Percentiles rank a stretch among this genome's conserved stretches.
These are phyloP conservation scores for Streptanthus diversifolius DNA, from an alignment of 345 rosid species.

Conservation along the genomic window DNA sequence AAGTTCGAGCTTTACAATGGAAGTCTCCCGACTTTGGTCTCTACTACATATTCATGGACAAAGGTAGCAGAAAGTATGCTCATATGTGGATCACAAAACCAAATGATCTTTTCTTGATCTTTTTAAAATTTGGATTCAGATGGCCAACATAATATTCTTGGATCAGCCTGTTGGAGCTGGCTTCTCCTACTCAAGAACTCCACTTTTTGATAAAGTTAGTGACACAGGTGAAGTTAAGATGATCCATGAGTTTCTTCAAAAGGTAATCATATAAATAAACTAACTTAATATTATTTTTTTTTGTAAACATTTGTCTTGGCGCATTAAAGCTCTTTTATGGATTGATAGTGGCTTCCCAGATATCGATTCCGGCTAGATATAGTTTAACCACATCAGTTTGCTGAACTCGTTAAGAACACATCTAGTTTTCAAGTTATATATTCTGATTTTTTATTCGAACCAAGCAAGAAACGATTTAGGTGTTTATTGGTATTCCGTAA, in stretches of 20 bases:
- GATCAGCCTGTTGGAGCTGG: slow-evolving; percentile 73
- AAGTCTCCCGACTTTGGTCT: slow-evolving; percentile 50
- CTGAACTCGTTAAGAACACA: too few relatives aligned
- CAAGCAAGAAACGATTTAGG: too few relatives aligned
- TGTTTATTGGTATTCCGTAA: too few relatives aligned
- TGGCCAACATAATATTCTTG: slow-evolving; percentile 53
- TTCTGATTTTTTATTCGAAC: too few relatives aligned
- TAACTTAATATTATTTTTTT: background rate
- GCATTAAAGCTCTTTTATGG: background rate
- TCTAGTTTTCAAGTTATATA: too few relatives aligned
- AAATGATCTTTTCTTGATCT: background rate
- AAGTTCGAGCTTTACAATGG: slow-evolving; percentile 47
- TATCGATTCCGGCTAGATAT: too few relatives aligned
- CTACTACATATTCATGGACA: slow-evolving; percentile 68
- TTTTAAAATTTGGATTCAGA: slow-evolving; percentile 43
- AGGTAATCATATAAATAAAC: slow-evolving; percentile 23
- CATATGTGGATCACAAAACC: slow-evolving; percentile 20
- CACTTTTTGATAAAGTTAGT: slow-evolving; percentile 30
- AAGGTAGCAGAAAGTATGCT: slow-evolving; percentile 49
- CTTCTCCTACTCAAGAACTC: slow-evolving; percentile 55
- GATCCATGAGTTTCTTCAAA: slow-evolving; percentile 30
- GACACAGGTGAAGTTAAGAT: slow-evolving; percentile 45
- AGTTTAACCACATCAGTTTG: too few relatives aligned
- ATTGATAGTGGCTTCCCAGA: too few relatives aligned
- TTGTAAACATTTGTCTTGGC: background rate